Evolutionary conservation across 495 filamentous ascomycete species (phyloP), one percentile per base, ranked within the genome.

Genomic region (Monascus purpureus): DNA sequence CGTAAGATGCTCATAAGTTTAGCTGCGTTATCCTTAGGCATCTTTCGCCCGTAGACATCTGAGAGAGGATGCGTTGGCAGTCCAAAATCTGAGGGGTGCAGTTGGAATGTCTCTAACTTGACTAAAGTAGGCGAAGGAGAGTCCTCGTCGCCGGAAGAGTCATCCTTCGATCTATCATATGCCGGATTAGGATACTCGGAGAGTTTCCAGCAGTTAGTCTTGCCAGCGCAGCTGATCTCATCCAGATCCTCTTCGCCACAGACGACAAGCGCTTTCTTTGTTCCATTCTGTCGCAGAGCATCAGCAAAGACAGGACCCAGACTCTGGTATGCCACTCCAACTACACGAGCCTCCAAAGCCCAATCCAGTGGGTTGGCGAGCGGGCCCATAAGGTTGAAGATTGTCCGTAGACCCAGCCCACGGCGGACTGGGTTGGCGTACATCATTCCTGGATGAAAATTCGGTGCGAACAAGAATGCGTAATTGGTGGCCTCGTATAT

Each of bases 351-450:
- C 54, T 96, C 90, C 20, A 96, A 70, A 2, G 69, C 65, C 28
- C 58, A 68, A 43, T 93, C 78, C 3, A 86, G 62, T 0, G 90
- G 92, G 52, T 95, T 95, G 13, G 84, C 75, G 9, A 99, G 67
- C 1, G 92, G 92, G 2, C 92, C 90, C 32, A 96, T 70, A 0
- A 96, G 66, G 56, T 97, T 96, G 73, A 96, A 97, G 44, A 97
- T 86, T 1, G 90, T 96, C 27, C 88, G 73, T 57, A 86, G 82
- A 31, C 84, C 85, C 7, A 99, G 71, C 47, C 81, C 75, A 36
- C 71, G 77, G 13, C 92, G 78, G 36, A 94, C 77, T 5, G 74
- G 65, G 8, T 84, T 85, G 13, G 88, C 85, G 49, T 84, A 70
- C 42, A 70, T 71, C 81, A 96, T 93, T 24, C 81, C 86, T 0